These are phyloP conservation scores for Neoascochyta sp. DNA, from an alignment of 2,329 filamentous ascomycete species.

Conservation along the genomic window DNA sequence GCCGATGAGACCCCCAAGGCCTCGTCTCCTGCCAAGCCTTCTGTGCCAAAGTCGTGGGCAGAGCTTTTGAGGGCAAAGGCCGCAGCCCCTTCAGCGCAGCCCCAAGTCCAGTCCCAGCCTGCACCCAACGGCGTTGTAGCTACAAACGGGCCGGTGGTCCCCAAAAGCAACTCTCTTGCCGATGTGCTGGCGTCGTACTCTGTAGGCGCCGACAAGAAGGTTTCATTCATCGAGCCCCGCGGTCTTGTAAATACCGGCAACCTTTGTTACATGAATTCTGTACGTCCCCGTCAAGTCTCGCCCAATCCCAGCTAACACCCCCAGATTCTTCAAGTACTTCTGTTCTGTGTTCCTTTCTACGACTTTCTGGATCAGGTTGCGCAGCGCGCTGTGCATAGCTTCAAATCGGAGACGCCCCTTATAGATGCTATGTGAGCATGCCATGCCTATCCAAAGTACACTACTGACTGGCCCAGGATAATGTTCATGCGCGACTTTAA, in stretches of 20 bases:
- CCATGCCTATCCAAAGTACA: conserved; percentile 5
- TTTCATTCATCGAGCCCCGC: conserved; percentile 84
- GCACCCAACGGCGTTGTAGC: conserved; percentile 26
- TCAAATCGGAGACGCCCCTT: conserved; percentile 91
- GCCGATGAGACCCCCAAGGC: conserved; percentile 40
- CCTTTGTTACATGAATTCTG: conserved; percentile 99
- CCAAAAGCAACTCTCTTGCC: conserved; percentile 61
- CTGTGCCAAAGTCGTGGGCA: conserved; percentile 61
- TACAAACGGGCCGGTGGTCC: conserved; percentile 43
- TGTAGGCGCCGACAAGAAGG: conserved; percentile 60
- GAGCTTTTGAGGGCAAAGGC: conserved; percentile 59
- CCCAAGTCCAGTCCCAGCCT: conserved; percentile 9
- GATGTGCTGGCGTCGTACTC: conserved; percentile 74
- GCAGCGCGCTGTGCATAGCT: conserved; percentile 79
- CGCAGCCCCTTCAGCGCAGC: conserved; percentile 23
- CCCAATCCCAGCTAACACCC: conserved; percentile 28
- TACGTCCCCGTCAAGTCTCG: conserved; percentile 49
- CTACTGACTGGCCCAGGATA: conserved; percentile 56
- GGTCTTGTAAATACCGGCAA: conserved; percentile 96
- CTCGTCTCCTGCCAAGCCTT: conserved; percentile 46
- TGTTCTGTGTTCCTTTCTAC: conserved; percentile 93
- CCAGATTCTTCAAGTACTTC: conserved; percentile 88
- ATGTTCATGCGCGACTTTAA: conserved; percentile 94
- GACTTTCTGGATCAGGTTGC: conserved; percentile 85
- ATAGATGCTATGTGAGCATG: conserved; percentile 84